Evolutionary conservation across 176 grass and related monocot genomes (phyloP), one percentile per base, ranked within the genome.

Genomic region (Chrysopogon serrulatus): DNA sequence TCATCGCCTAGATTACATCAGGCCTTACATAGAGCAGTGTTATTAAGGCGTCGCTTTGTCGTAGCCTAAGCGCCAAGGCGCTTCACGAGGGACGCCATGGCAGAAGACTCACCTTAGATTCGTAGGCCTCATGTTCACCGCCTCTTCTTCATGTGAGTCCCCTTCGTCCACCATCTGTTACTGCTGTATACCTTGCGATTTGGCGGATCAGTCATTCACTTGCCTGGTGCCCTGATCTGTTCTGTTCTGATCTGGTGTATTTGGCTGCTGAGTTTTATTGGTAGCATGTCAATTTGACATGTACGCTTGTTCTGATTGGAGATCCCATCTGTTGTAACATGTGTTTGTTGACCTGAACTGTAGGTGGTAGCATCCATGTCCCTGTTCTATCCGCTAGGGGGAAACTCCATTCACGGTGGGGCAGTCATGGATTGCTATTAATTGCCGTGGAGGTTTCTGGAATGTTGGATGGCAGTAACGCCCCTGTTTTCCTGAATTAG

Each of bases 61-160:
- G n/a, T n/a, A n/a, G n/a, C n/a, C n/a, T n/a, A n/a, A n/a, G n/a
- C n/a, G n/a, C n/a, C n/a, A n/a, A n/a, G n/a, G n/a, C n/a, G n/a
- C n/a, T n/a, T n/a, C n/a, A n/a, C n/a, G n/a, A n/a, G n/a, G n/a
- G n/a, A n/a, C n/a, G n/a, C n/a, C n/a, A n/a, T n/a, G n/a, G n/a
- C n/a, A n/a, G n/a, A n/a, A n/a, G n/a, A n/a, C n/a, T n/a, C n/a
- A n/a, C n/a, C n/a, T n/a, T n/a, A n/a, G n/a, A 47, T 36, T 86
- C 69, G 41, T 94, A 21, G 95, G 95, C 0, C 90, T 97, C 74
- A 79, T 92, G 85, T 40, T 91, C 68, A 97, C 95, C 9, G 92
- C 95, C 6, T 92, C 89, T 97, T 97, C 86, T 97, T 94, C 88
- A 97, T 97, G 94, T 97, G 60, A 87, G 82, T n/a, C 76, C 2